These are phyloP conservation scores for Tympanopsis confertula DNA, from an alignment of 2,329 filamentous ascomycete genomes.

Conservation along the genomic window DNA sequence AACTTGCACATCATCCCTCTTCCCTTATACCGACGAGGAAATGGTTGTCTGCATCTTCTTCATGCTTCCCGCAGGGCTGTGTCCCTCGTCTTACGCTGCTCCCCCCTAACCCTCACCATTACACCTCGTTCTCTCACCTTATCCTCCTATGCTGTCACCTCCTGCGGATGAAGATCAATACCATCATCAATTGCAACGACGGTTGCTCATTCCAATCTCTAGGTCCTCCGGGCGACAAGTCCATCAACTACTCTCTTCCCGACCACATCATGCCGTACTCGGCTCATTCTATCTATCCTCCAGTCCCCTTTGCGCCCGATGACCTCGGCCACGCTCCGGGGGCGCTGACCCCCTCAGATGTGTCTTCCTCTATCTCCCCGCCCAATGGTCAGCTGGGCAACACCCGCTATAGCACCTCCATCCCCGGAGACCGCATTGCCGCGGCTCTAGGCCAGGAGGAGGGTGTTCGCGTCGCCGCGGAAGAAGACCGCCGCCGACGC, in stretches of 20 bases:
- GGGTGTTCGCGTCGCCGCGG: constrained; percentile 60
- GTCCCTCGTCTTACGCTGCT: too few relatives aligned
- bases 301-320: constrained; percentile 21
- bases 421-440: background rate
- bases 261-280: constrained; percentile 24
- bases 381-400: constrained; percentile 23
- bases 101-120: too few relatives aligned
- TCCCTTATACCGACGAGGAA: too few relatives aligned
- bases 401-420: constrained; percentile 18
- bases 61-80: too few relatives aligned
- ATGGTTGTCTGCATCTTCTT: too few relatives aligned
- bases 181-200: too few relatives aligned
- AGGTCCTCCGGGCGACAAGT: constrained; percentile 20
- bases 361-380: constrained; percentile 25
- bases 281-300: constrained; percentile 21
- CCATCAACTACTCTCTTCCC: constrained; percentile 21
- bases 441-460: constrained; percentile 51
- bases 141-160: too few relatives aligned
- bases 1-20: too few relatives aligned
- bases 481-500: constrained; percentile 80
- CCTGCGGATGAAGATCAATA: too few relatives aligned
- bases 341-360: constrained; percentile 23
- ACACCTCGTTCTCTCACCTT: too few relatives aligned
- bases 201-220: too few relatives aligned
- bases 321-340: constrained; percentile 20